Evolutionary conservation across 2,329 filamentous ascomycete species (phyloP).

Genomic region (Aspergillus eucalypticola): DNA sequence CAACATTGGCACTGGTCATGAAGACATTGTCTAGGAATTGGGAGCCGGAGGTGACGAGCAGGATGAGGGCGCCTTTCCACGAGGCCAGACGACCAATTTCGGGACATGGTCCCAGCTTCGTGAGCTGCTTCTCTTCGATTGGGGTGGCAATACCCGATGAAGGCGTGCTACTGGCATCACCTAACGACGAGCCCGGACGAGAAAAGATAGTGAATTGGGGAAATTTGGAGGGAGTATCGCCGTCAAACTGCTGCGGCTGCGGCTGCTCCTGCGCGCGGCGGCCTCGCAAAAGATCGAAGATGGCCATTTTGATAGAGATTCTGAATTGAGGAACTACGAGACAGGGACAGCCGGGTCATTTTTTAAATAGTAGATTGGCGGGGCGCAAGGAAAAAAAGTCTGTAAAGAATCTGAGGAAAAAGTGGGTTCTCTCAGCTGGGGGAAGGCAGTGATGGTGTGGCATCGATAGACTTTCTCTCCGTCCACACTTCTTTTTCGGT

Average conservation of each 20-base stretch:
- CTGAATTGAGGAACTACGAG: background rate
- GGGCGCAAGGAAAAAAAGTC: conserved; percentile 1
- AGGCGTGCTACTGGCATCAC: conserved; percentile 12
- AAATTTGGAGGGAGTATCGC: conserved; percentile 9
- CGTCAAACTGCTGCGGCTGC: background rate
- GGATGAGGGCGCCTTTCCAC: conserved; percentile 41
- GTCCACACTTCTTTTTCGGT: background rate
- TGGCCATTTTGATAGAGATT: conserved; percentile 3
- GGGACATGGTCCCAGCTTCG: conserved; percentile 25
- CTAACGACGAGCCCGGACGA: conserved; percentile 12
- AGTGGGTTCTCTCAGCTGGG: background rate
- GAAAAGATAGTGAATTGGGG: conserved; percentile 21
- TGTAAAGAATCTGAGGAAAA: conserved; percentile 4
- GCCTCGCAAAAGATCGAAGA: conserved; percentile 8
- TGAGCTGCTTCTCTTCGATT: conserved; percentile 20
- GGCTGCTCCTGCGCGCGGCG: background rate
- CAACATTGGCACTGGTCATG: conserved; percentile 47
- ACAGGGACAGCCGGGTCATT: background rate
- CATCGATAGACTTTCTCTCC: background rate
- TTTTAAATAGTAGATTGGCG: conserved; percentile 5
- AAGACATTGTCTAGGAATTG: conserved; percentile 49
- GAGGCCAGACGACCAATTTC: conserved; percentile 40
- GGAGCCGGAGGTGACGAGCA: conserved; percentile 45
- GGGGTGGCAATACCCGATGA: conserved; percentile 20
- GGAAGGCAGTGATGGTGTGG: background rate